Evolutionary conservation across 495 filamentous ascomycete genomes (phyloP).

Genomic region (Penicillium nucicola): DNA sequence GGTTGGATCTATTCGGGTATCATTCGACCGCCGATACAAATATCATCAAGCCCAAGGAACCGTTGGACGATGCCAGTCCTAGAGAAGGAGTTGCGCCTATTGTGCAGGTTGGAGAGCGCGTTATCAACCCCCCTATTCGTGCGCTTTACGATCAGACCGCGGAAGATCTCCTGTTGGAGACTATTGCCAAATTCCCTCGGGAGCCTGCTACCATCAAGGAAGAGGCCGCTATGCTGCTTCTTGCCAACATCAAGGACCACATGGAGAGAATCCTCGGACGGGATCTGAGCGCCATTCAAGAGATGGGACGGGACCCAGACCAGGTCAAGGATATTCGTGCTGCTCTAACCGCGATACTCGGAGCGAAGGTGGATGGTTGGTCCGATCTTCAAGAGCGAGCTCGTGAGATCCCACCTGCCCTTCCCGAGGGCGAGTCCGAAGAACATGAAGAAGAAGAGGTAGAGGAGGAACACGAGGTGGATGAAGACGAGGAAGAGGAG

Average conservation of each 20-base stretch:
- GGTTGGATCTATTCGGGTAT: conserved; percentile 80
- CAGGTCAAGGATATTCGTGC: conserved; percentile 47
- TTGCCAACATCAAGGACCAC: conserved; percentile 49
- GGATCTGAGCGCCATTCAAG: conserved; percentile 44
- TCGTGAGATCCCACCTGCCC: conserved; percentile 37
- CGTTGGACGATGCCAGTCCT: conserved; percentile 35
- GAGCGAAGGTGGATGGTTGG: conserved; percentile 48
- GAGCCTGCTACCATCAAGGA: conserved; percentile 49
- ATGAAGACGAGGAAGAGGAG: conserved; percentile 2
- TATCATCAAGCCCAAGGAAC: conserved; percentile 46
- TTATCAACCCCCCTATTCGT: conserved; percentile 44
- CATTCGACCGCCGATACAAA: conserved; percentile 52
- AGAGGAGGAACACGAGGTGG: not conserved
- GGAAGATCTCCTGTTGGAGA: conserved; percentile 45
- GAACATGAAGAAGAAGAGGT: not conserved
- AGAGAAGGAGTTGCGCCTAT: conserved; percentile 43
- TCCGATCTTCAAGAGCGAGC: conserved; percentile 44
- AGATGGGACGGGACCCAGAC: conserved; percentile 48
- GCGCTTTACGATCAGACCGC: conserved; percentile 48
- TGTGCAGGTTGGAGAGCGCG: conserved; percentile 43
- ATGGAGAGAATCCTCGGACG: conserved; percentile 49
- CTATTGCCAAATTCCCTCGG: conserved; percentile 45
- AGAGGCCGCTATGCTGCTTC: conserved; percentile 48
- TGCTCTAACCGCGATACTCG: conserved; percentile 44
- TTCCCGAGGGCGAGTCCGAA: conserved; percentile 33